Percentiles rank a stretch among this genome's conserved stretches.
Evolutionary conservation across 345 rosid species (phyloP).

Genomic region (Gossypium stocksii): DNA sequence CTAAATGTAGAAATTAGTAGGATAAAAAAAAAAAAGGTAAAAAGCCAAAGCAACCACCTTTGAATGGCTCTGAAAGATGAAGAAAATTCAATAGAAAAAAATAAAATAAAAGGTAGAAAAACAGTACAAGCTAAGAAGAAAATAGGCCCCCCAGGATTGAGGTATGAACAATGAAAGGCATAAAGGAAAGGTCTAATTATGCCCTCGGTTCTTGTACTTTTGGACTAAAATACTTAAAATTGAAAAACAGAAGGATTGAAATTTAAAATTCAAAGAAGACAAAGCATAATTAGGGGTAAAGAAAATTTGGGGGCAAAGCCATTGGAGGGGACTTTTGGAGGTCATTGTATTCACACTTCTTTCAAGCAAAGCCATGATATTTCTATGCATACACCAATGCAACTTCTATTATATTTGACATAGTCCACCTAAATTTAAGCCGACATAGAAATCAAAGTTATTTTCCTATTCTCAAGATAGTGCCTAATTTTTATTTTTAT

Average conservation of each 20-base stretch:
- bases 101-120: not conserved
- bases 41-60: conserved; percentile 20
- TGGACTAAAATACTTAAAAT: too few species aligned
- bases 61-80: conserved; percentile 10
- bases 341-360: conserved; percentile 32
- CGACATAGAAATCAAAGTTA: conserved; percentile 5
- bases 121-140: not conserved
- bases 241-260: too few species aligned
- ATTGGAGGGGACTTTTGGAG: not conserved
- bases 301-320: too few species aligned
- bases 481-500: not conserved
- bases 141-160: conserved; percentile 27
- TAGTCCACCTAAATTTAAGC: conserved; percentile 17
- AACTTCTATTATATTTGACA: not conserved
- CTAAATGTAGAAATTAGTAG: not conserved
- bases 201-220: too few species aligned
- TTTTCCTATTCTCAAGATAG: not conserved
- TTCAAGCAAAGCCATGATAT: conserved; percentile 20
- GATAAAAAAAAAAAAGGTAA: not conserved
- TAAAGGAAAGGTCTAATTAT: too few species aligned
- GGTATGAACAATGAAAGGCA: not conserved
- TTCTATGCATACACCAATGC: not conserved
- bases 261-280: too few species aligned
- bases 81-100: not conserved
- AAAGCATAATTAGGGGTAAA: too few species aligned